A percentile compares a stretch with the other conserved stretches of the same genome.
Conservation (phyloP, 2,329 filamentous ascomycete genomes). For the Alternaria dauci region DNA sequence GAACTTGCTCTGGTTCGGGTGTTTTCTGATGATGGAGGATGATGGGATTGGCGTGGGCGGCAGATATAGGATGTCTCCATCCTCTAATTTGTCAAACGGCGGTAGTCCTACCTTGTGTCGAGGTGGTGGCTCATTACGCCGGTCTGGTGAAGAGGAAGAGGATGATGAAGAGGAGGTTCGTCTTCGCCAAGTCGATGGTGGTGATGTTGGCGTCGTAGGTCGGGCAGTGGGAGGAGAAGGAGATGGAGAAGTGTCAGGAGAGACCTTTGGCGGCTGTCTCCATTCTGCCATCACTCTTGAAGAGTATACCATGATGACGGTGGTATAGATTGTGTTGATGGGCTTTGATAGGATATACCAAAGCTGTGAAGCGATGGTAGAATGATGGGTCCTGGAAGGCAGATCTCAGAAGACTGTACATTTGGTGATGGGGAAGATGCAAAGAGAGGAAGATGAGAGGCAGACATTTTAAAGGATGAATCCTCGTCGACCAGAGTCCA, state of each 20-base stretch:
- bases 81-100: background rate
- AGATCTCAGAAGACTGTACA: background rate
- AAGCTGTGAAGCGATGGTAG: background rate
- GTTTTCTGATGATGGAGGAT: constrained; percentile 8
- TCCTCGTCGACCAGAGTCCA: background rate
- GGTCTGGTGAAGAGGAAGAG: constrained; percentile 8
- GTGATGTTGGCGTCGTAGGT: background rate
- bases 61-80: constrained; percentile 18
- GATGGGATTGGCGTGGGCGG: background rate
- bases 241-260: background rate
- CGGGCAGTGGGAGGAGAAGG: constrained; percentile 7
- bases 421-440: background rate
- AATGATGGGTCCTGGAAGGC: background rate
- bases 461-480: background rate
- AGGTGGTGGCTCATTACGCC: constrained; percentile 7
- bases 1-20: background rate
- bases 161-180: constrained; percentile 2
- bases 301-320: constrained; percentile 5
- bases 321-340: constrained; percentile 1
- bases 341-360: background rate
- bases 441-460: background rate
- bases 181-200: background rate
- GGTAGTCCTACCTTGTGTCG: constrained; percentile 1
- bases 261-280: background rate
- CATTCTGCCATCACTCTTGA: background rate